Base-by-base conservation (phyloP, 2,329 filamentous ascomycete genomes). In the Cytospora piceicola region DNA sequence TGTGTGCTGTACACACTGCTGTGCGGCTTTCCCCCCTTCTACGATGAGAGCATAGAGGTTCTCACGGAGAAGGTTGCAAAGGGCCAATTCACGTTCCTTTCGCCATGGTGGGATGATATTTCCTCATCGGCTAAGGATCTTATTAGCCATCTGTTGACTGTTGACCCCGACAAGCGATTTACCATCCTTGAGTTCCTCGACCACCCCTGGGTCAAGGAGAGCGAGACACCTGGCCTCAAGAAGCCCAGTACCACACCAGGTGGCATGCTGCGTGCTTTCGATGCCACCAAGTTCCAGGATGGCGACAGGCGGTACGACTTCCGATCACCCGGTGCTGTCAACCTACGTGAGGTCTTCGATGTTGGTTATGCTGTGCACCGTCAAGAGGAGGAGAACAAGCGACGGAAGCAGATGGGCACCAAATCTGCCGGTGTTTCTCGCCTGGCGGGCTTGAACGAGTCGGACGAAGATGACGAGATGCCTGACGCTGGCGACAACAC, bases 61-160 rank as follows among this genome's bases (percentile, higher is more conserved):
- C 86, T 99, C 67, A 98, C 95, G 1, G 94, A 99, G 76, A 99
- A 99, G 83, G 95, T 99, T 22, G 95, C 95, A 34, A 90, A 92
- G 73, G 95, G 95, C 58, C 93, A 98, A 79, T 99, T 95, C 77
- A 98, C 95, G 0, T 99, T 99, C 81, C 81, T 99, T 53, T 98
- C 94, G 3, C 95, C 95, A 0, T 99, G 95, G 95, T 99, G 95
- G 95, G 95, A 99, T 71, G 94, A 97, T 66, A 98, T 99, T 68
- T 97, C 94, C 67, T 93, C 95, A 76, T 90, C 92, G 4, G 95
- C 95, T 0, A 93, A 98, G 77, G 94, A 99, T 73, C 82, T 99
- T 12, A 94, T 99, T 65, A 92, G 91, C 5, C 95, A 99, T 77
- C 86, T 99, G 0, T 81, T 99, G 68, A 96, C 93, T 0, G 95